Conservation (phyloP, 352 stramenopile species). For the Phytophthora lateralis region DNA sequence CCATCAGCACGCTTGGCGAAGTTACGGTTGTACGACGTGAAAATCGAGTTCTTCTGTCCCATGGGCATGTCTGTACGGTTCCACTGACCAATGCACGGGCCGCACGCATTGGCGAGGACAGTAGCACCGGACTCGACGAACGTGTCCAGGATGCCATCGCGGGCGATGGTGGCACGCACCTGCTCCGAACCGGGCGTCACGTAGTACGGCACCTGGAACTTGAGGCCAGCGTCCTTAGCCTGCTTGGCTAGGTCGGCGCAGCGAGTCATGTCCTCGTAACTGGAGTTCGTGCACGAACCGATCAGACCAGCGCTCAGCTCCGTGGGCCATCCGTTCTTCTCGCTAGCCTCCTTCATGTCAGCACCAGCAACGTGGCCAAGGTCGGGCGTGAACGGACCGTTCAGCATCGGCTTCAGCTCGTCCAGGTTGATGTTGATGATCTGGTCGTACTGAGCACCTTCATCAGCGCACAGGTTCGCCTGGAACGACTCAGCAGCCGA, state of each 20-base stretch:
- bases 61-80: slow-evolving; percentile 89
- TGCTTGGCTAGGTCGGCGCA: slow-evolving; percentile 91
- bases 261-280: slow-evolving; percentile 94
- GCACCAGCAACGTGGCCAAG: slow-evolving; percentile 84
- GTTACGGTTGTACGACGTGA: slow-evolving; percentile 96
- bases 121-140: slow-evolving; percentile 90
- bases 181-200: slow-evolving; percentile 94
- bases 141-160: slow-evolving; percentile 91
- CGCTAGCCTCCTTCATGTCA: slow-evolving; percentile 63
- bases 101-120: slow-evolving; percentile 92
- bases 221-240: slow-evolving; percentile 79
- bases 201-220: slow-evolving; percentile 94
- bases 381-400: slow-evolving; percentile 93
- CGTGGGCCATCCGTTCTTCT: slow-evolving; percentile 92
- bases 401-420: slow-evolving; percentile 90
- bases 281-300: slow-evolving; percentile 95
- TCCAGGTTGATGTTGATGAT: slow-evolving; percentile 95
- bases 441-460: slow-evolving; percentile 92
- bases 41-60: slow-evolving; percentile 93
- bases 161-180: slow-evolving; percentile 91
- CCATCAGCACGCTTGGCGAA: slow-evolving; percentile 95
- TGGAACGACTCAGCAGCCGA: slow-evolving; percentile 88
- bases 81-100: slow-evolving; percentile 95
- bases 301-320: slow-evolving; percentile 92
- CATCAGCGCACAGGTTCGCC: slow-evolving; percentile 88